phyloP scores from a whole-genome alignment of 805 yeast genomes.

The Diddensiella transvaalensis region DNA sequence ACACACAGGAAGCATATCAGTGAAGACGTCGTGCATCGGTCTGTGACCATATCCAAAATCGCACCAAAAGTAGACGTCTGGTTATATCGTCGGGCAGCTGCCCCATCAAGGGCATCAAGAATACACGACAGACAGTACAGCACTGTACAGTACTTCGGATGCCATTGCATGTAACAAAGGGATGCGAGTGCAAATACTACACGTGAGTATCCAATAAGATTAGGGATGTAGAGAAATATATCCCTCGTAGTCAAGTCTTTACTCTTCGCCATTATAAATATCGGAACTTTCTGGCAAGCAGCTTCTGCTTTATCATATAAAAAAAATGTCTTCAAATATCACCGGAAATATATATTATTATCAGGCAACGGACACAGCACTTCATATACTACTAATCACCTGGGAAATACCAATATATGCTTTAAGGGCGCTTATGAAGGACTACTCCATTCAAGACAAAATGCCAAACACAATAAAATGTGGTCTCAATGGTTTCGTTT shows the following conservation, averaged over 20 bases:
- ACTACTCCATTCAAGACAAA: too few species aligned
- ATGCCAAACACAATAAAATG: too few species aligned
- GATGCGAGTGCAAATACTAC: slow-evolving; percentile 80
- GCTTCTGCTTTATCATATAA: too few species aligned
- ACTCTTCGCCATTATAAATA: not conserved
- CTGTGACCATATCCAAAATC: slow-evolving; percentile 97
- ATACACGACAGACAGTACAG: slow-evolving; percentile 85
- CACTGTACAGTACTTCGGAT: slow-evolving; percentile 73
- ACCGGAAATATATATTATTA: too few species aligned
- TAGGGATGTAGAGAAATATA: slow-evolving; percentile 80
- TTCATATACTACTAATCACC: too few species aligned
- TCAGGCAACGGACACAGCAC: too few species aligned
- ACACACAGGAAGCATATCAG: slow-evolving; percentile 81
- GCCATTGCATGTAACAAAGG: slow-evolving; percentile 73
- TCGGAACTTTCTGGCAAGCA: too few species aligned
- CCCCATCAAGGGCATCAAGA: slow-evolving; percentile 94
- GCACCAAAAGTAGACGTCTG: slow-evolving; percentile 95
- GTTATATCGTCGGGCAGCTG: slow-evolving; percentile 82
- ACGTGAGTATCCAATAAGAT: slow-evolving; percentile 84
- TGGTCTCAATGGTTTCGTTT: too few species aligned
- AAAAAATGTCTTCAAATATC: too few species aligned
- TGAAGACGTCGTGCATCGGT: slow-evolving; percentile 94
- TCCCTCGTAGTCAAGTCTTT: slow-evolving; percentile 41
- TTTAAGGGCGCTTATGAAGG: too few species aligned
- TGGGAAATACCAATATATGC: too few species aligned